A percentile compares a stretch with the other conserved stretches of the same genome.
These are phyloP conservation scores for Alternaria gansuensis DNA, from an alignment of 2,329 filamentous ascomycete genomes.

Conservation along the genomic window DNA sequence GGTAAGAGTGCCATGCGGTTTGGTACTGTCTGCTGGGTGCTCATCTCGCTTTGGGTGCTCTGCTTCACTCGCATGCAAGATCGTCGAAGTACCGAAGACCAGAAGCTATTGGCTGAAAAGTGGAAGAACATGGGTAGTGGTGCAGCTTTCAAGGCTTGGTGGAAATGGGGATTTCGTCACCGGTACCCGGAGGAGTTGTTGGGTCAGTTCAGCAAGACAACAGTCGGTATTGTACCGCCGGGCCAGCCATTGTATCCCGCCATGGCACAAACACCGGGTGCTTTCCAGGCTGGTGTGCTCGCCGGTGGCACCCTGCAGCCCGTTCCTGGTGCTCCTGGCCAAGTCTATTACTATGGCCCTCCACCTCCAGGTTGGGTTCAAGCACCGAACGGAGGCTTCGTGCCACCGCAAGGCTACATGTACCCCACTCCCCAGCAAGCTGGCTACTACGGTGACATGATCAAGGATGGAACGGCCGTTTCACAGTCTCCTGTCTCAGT, in stretches of 20 bases:
- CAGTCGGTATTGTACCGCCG: slow-evolving; percentile 42
- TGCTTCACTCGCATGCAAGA: slow-evolving; percentile 49
- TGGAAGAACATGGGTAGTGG: slow-evolving; percentile 43
- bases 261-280: slow-evolving; percentile 34
- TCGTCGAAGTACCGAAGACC: slow-evolving; percentile 42
- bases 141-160: slow-evolving; percentile 46
- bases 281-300: slow-evolving; percentile 15
- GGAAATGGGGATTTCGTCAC: slow-evolving; percentile 45
- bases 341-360: slow-evolving; percentile 38
- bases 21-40: slow-evolving; percentile 46
- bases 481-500: slow-evolving; percentile 21
- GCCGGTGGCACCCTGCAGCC: slow-evolving; percentile 1
- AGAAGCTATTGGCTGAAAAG: slow-evolving; percentile 40
- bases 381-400: slow-evolving; percentile 29
- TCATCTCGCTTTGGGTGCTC: slow-evolving; percentile 41
- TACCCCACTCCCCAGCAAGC: slow-evolving; percentile 24
- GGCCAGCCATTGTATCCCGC: slow-evolving; percentile 37
- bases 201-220: slow-evolving; percentile 42
- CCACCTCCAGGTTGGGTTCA: slow-evolving; percentile 34
- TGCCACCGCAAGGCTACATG: slow-evolving; percentile 32
- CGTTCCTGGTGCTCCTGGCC: slow-evolving; percentile 26
- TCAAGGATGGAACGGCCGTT: slow-evolving; percentile 25
- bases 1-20: slow-evolving; percentile 43
- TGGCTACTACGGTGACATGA: slow-evolving; percentile 29
- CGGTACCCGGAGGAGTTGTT: slow-evolving; percentile 43